A percentile compares a stretch with the other conserved stretches of the same genome.
These are phyloP conservation scores for Picea abies DNA, from an alignment of 83 land plant species.

Conservation along the genomic window DNA sequence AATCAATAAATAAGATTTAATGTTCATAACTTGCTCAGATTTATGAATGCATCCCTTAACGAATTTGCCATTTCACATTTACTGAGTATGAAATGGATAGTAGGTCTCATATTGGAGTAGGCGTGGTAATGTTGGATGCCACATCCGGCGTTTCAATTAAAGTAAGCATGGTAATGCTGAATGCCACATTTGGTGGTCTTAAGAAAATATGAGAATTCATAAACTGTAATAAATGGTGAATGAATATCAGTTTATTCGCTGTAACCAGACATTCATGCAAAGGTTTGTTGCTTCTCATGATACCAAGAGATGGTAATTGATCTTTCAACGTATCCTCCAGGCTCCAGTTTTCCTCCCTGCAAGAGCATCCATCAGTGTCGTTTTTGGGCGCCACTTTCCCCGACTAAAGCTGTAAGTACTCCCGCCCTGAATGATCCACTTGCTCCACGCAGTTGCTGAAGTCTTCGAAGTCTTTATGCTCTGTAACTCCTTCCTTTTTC, in stretches of 20 bases:
- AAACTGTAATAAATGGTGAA: conserved; percentile 10
- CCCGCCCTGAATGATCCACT: conserved; percentile 53
- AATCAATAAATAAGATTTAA: no score
- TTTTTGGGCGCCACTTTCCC: conserved; percentile 52
- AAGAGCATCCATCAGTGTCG: conserved; percentile 27
- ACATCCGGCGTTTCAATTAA: no score
- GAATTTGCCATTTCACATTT: no score
- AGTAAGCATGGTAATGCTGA: no score
- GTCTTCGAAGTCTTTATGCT: conserved; percentile 37
- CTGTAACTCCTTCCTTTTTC: conserved; percentile 37
- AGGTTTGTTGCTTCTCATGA: conserved; percentile 12
- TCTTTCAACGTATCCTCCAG: conserved; percentile 8
- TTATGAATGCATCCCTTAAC: no score
- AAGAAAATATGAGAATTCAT: conserved; percentile 21
- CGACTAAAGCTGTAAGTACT: conserved; percentile 45
- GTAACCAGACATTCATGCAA: conserved; percentile 14
- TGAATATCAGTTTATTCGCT: conserved; percentile 19
- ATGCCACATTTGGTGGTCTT: no score
- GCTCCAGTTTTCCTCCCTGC: conserved; percentile 6
- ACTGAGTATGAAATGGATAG: no score
- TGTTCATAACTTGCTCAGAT: no score
- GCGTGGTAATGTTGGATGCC: no score
- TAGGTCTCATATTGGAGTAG: no score
- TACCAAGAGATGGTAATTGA: conserved; percentile 10
- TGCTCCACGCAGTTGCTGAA: background rate